Conservation (phyloP, 331 rosid species). For the Prunus yedoensis region DNA sequence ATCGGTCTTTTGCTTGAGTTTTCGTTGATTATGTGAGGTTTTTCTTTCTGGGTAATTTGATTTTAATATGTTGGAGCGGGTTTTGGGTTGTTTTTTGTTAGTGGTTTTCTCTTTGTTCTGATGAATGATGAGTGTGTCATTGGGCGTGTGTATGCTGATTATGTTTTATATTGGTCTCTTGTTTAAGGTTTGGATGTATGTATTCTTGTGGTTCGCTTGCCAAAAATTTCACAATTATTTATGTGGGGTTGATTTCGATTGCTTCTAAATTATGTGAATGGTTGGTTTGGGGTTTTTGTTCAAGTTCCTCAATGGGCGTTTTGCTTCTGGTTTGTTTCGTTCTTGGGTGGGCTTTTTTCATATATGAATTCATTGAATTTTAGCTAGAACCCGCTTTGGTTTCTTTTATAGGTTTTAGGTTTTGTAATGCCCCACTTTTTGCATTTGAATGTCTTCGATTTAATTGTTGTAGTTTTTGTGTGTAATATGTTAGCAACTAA, state of each 20-base stretch:
- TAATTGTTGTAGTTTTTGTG: background rate
- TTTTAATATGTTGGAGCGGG: constrained; percentile 5
- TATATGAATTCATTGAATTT: background rate
- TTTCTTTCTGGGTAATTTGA: constrained; percentile 5
- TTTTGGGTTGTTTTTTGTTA: constrained; percentile 1
- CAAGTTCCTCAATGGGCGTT: background rate
- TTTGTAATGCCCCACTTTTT: background rate
- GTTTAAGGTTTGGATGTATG: background rate
- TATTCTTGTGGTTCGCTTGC: constrained; percentile 1
- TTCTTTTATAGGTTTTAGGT: background rate
- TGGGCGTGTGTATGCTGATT: background rate
- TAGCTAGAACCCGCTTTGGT: background rate
- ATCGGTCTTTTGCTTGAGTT: constrained; percentile 12
- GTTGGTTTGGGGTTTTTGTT: constrained; percentile 3
- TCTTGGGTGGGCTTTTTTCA: background rate
- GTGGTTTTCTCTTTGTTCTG: constrained; percentile 8
- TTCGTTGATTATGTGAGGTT: constrained; percentile 8
- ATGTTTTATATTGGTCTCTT: background rate
- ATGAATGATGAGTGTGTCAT: constrained; percentile 4
- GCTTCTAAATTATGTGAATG: background rate
- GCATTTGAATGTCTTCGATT: background rate
- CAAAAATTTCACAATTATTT: background rate
- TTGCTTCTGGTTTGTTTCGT: background rate
- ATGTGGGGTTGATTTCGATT: constrained; percentile 9
- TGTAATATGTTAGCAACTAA: constrained; percentile 3